These are phyloP conservation scores for Cercospora janseana DNA, from an alignment of 2,329 filamentous ascomycete genomes.

Conservation along the genomic window DNA sequence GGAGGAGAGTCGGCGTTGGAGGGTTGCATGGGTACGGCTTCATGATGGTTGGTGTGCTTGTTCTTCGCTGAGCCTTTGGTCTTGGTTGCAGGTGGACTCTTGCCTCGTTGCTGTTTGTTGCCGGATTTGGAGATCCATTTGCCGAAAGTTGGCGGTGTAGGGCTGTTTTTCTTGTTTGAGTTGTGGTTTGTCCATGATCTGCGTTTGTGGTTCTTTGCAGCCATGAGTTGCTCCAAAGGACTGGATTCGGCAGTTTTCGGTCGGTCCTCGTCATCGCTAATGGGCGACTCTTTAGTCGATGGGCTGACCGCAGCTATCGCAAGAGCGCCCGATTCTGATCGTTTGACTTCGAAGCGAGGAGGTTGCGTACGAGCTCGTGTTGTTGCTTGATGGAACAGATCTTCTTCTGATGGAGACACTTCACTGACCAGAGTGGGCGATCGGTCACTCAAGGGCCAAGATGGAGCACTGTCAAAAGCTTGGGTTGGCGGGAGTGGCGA, in stretches of 20 bases:
- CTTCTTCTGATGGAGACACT: neutral
- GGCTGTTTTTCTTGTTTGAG: neutral
- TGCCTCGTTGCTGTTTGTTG: too few species aligned
- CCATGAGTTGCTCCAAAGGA: neutral
- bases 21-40: too few species aligned
- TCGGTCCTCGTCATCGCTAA: constrained; percentile 1
- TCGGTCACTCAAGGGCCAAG: neutral
- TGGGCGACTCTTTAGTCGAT: neutral
- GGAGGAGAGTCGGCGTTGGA: too few species aligned
- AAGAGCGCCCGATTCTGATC: neutral
- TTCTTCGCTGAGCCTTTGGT: too few species aligned
- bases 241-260: neutral
- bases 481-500: neutral
- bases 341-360: constrained; percentile 2
- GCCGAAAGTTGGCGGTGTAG: neutral
- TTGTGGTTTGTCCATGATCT: constrained; percentile 10
- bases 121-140: too few species aligned
- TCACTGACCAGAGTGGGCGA: neutral
- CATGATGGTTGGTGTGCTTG: too few species aligned
- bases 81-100: too few species aligned
- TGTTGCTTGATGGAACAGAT: neutral
- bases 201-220: neutral
- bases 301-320: neutral
- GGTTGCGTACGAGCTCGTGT: neutral
- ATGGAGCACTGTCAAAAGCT: neutral